Evolutionary conservation across 176 grass and related monocot species (phyloP), one percentile per base, ranked within the genome.

Genomic region (Triticum monococcum): DNA sequence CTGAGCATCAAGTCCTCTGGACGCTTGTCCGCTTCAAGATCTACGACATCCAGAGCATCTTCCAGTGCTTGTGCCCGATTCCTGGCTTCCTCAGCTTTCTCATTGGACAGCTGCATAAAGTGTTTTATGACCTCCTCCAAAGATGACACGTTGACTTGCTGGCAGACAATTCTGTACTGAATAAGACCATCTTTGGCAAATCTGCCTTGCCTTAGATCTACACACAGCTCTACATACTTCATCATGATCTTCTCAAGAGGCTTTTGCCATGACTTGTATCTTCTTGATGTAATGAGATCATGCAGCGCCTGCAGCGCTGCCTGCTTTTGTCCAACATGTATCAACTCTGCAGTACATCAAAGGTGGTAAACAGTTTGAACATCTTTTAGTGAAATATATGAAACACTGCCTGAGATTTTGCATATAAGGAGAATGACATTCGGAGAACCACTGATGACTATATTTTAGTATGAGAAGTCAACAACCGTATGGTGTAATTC

Each of bases 311-410:
- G 97, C 35, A 99, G 57, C 7, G 97, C 94, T 37, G 97, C 97
- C 90, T 96, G 97, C 89, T 99, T 96, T 79, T 99, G 93, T 22
- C 97, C 97, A 90, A 99, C 97, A 94, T 99, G 90, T 81, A 96
- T 89, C 75, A 99, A 86, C 50, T 99, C 94, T 99, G 90, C 80
- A 90, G 38, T 22, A 78, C 30, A 83, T 5, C n/a, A 87, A 10
- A 81, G 50, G 64, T 41, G 10, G 46, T 17, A 18, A 83, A 72
- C 35, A 88, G 48, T 23, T 8, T 83, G 52, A 67, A 79, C 11
- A 64, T 57, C 0, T 14, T 40, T 5, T 46, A 5, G 13, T 5
- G 20, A 57, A 66, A 67, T 14, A 64, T 14, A 64, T 14, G 38
- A 4, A 84, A 76, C 17, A 18, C 2, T 50, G 26, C 17, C 18